phyloP scores from a whole-genome alignment of 371 early-diverging fungal genomes.

The Saksenaea oblongispora region DNA sequence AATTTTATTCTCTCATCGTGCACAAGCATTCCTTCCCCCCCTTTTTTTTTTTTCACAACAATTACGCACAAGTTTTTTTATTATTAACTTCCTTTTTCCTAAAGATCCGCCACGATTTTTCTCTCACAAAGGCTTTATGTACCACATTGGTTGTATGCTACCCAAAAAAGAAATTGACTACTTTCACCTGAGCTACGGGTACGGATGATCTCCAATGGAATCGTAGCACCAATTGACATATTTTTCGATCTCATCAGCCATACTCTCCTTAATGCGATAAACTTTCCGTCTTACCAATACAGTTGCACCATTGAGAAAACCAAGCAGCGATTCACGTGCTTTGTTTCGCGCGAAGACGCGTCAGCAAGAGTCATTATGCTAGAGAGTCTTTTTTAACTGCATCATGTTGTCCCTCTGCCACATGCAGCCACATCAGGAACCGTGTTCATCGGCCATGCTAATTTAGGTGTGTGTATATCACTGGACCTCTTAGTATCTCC shows the following conservation, averaged over 20 bases:
- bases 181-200: too few species aligned
- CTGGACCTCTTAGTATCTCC: neutral
- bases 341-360: neutral
- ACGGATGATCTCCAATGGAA: neutral
- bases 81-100: neutral
- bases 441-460: neutral
- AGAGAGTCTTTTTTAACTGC: neutral
- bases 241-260: neutral
- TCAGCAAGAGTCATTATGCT: neutral
- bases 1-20: neutral
- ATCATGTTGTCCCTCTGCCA: neutral
- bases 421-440: neutral
- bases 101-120: constrained; percentile 2
- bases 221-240: neutral
- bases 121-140: neutral
- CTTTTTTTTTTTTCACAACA: neutral
- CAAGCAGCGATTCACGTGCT: neutral
- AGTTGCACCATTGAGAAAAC: constrained; percentile 1
- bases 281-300: neutral
- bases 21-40: neutral
- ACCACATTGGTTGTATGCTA: neutral
- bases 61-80: neutral
- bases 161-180: too few species aligned
- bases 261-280: neutral
- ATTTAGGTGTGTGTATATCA: neutral